Evolutionary conservation across 108 stramenopile genomes (phyloP), one percentile per base, ranked within the genome.

Genomic region (Nitzschia palea): DNA sequence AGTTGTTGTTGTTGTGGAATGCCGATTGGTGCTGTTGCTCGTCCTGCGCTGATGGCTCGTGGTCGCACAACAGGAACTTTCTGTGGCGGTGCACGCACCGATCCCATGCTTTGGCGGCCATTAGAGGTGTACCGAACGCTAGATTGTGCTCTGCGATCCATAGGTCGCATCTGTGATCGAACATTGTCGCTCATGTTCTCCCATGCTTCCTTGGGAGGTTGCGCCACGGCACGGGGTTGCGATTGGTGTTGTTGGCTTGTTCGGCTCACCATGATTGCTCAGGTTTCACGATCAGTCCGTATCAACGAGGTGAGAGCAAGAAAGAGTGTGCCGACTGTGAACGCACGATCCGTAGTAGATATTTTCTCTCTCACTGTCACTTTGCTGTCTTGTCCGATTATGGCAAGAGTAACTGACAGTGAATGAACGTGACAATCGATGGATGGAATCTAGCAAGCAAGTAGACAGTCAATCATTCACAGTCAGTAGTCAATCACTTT

Each of bases 31-130:
- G n/a, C 40, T 44, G 51, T 28, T 26, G 55, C 55, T 56, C 63
- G 56, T n/a, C 65, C 65, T 6, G 64, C 73, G 44, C 73, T 74
- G 43, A 61, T 34, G 5, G 73, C 53, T 37, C 73, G 55, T 8
- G 65, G 70, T 31, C 61, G 60, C 30, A 35, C 17, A 31, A 43
- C 34, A 3, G 9, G 8, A 27, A 33, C 32, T 31, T 50, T 63
- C 22, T 23, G 28, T 6, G 44, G 44, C 4, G 36, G 58, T 4
- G 54, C 55, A 6, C 25, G 33, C 5, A 5, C 20, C 12, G 27
- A 26, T 8, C 30, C 54, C 27, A 29, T 33, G 31, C 54, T 55
- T 5, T 31, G 43, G 6, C 66, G 53, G 5, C 55, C 66, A 44
- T 67, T 67, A 22, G 66, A 67, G 30, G 51, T 37, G 44, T 74